Evolutionary conservation across 164 flowering plant species (phyloP).

Genomic region (Macadamia tetraphylla): DNA sequence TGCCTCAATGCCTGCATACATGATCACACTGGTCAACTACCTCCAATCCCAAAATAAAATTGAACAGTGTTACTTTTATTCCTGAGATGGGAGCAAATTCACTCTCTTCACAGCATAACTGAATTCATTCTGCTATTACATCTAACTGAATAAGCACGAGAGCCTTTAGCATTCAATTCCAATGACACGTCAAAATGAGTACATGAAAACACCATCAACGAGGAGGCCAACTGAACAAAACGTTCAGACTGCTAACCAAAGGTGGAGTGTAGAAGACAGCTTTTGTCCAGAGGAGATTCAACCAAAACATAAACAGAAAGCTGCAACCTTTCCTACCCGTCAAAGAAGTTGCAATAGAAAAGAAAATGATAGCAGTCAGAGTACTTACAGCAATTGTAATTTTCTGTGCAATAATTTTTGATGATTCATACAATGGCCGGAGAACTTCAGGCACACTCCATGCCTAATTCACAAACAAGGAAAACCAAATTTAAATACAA

Average conservation of each 20-base stretch:
- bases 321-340: not conserved
- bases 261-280: too few relatives aligned
- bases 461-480: slow-evolving; percentile 24
- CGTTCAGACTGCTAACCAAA: too few relatives aligned
- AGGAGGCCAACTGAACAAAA: too few relatives aligned
- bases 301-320: not conserved
- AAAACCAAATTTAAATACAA: not conserved
- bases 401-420: slow-evolving; percentile 76
- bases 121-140: not conserved
- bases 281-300: not conserved
- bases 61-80: too few relatives aligned
- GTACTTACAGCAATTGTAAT: slow-evolving; percentile 65
- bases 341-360: not conserved
- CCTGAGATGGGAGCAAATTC: not conserved
- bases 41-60: not conserved
- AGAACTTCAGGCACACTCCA: slow-evolving; percentile 80
- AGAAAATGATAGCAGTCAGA: not conserved
- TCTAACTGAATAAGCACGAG: not conserved
- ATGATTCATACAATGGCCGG: slow-evolving; percentile 75
- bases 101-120: not conserved
- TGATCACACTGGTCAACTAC: not conserved
- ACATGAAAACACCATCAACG: too few relatives aligned
- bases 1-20: slow-evolving; percentile 59
- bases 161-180: too few relatives aligned
- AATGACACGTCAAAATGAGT: too few relatives aligned